phyloP scores from a whole-genome alignment of 1,139 yeast genomes.

The Zygoascus sp. region DNA sequence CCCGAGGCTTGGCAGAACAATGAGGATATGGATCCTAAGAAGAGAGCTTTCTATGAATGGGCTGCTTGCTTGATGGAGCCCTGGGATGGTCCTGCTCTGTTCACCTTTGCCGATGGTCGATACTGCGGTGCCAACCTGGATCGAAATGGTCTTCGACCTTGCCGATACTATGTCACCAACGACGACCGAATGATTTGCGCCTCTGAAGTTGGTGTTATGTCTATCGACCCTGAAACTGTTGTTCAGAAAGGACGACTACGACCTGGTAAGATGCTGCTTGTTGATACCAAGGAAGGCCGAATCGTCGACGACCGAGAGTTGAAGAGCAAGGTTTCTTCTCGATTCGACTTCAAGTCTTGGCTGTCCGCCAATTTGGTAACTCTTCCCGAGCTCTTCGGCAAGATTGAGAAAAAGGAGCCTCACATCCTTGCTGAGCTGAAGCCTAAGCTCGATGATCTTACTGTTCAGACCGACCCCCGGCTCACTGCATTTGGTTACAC shows the following conservation, averaged over 20 bases:
- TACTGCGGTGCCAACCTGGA: slow-evolving; percentile 98
- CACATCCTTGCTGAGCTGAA: slow-evolving; percentile 29
- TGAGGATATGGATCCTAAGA: slow-evolving; percentile 77
- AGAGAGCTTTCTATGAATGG: slow-evolving; percentile 97
- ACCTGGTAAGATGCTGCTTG: slow-evolving; percentile 95
- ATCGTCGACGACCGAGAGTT: slow-evolving; percentile 91
- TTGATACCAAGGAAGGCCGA: slow-evolving; percentile 88
- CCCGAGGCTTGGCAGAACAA: slow-evolving; percentile 99
- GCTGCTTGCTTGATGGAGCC: slow-evolving; percentile 99
- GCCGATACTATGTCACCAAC: slow-evolving; percentile 92
- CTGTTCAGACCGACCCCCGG: slow-evolving; percentile 76
- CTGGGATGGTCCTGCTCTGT: slow-evolving; percentile 98
- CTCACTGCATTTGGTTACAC: slow-evolving; percentile 87
- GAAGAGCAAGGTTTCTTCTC: slow-evolving; percentile 72
- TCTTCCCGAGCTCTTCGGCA: slow-evolving; percentile 65
- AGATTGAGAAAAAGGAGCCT: slow-evolving; percentile 48
- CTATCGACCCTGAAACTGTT: slow-evolving; percentile 76
- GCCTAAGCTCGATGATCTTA: slow-evolving; percentile 34
- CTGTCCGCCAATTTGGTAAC: slow-evolving; percentile 78
- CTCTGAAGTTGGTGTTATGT: slow-evolving; percentile 96
- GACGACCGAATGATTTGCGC: slow-evolving; percentile 97
- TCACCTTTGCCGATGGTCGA: slow-evolving; percentile 95
- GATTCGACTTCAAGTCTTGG: slow-evolving; percentile 94
- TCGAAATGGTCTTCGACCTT: slow-evolving; percentile 96
- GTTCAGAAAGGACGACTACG: slow-evolving; percentile 89